Evolutionary conservation across 1,284 basidiomycete species (phyloP).

Genomic region (Kalmanozyma brasiliensis): DNA sequence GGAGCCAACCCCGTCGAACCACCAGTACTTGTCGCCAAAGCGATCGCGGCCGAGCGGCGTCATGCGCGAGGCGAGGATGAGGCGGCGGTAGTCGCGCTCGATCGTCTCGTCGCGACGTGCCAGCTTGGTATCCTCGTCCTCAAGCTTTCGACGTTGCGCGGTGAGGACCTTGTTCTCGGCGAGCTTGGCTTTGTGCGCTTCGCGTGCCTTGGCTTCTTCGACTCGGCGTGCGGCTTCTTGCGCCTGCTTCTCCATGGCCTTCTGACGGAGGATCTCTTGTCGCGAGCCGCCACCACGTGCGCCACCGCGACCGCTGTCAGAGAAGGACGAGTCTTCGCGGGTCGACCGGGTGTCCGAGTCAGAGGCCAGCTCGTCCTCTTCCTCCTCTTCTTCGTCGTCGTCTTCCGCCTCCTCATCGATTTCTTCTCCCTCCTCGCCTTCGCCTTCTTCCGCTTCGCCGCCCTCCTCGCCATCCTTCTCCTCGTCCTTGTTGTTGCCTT

Average conservation of each 20-base stretch:
- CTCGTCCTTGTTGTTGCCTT: constrained; percentile 66
- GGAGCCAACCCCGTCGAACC: constrained; percentile 95
- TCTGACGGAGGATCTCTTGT: constrained; percentile 63
- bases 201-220: constrained; percentile 43
- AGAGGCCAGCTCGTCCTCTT: constrained; percentile 51
- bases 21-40: constrained; percentile 95
- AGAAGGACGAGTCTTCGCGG: constrained; percentile 50
- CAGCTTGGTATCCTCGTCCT: constrained; percentile 83
- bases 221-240: constrained; percentile 42
- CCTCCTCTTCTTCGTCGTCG: constrained; percentile 9
- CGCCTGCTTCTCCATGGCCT: constrained; percentile 58
- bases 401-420: constrained; percentile 15
- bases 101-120: constrained; percentile 83
- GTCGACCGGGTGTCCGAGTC: constrained; percentile 42
- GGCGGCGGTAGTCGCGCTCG: constrained; percentile 90
- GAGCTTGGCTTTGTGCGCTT: constrained; percentile 52
- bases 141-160: constrained; percentile 55
- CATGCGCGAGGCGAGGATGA: constrained; percentile 82
- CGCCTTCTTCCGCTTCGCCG: constrained; percentile 13
- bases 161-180: constrained; percentile 57
- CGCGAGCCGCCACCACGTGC: constrained; percentile 29
- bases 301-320: constrained; percentile 15
- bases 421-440: constrained; percentile 1
- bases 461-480: constrained; percentile 5
- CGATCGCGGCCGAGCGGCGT: constrained; percentile 89